Evolutionary conservation across 257 asterid genomes (phyloP).

Genomic region (Plantago major): DNA sequence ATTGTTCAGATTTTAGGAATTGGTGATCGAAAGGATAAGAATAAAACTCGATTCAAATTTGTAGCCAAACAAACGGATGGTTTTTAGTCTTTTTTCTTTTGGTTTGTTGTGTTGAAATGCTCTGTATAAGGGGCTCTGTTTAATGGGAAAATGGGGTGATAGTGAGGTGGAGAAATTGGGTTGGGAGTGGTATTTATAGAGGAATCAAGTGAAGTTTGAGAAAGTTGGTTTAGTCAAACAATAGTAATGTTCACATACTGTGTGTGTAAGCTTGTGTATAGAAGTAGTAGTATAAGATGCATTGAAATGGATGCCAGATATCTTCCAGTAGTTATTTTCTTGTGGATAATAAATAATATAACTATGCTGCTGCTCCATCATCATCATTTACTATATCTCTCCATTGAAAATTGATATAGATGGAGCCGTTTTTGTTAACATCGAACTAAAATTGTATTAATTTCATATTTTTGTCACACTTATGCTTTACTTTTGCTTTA

Average conservation of each 20-base stretch:
- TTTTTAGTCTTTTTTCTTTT: too few species aligned
- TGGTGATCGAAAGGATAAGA: too few species aligned
- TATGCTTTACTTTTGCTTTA: too few species aligned
- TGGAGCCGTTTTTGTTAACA: too few species aligned
- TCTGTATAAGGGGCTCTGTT: not conserved
- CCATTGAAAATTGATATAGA: too few species aligned
- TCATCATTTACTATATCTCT: conserved; percentile 7
- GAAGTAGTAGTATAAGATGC: not conserved
- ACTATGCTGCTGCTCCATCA: too few species aligned
- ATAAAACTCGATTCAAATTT: too few species aligned
- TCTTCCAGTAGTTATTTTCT: conserved; percentile 33
- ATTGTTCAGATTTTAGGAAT: conserved; percentile 15
- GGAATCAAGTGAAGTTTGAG: not conserved
- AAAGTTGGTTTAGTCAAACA: not conserved
- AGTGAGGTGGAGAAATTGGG: conserved; percentile 7
- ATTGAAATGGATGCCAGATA: conserved; percentile 57
- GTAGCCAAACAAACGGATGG: too few species aligned
- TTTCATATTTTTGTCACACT: too few species aligned
- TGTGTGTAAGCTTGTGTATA: too few species aligned
- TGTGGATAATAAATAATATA: too few species aligned
- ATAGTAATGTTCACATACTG: conserved; percentile 26
- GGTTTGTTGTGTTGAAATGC: conserved; percentile 1
- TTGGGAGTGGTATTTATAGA: conserved; percentile 30
- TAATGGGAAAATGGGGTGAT: conserved; percentile 20
- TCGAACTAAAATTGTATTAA: too few species aligned